These are phyloP conservation scores for Hibiscus trionum DNA, from an alignment of 345 rosid species.

Conservation along the genomic window DNA sequence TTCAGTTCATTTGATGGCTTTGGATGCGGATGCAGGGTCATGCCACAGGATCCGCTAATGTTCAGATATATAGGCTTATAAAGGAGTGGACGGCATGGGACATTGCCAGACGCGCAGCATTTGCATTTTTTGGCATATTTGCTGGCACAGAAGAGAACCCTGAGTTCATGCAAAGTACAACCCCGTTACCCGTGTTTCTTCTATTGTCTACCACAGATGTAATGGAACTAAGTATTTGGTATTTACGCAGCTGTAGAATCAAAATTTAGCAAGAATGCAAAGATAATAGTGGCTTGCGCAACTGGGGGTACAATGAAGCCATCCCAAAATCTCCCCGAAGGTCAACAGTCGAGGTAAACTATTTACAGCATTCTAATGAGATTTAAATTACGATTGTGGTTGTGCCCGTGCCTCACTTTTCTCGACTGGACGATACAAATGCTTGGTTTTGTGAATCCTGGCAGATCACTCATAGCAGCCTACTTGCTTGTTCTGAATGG, in stretches of 20 bases:
- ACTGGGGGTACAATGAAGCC: slow-evolving; percentile 62
- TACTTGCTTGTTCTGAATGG: slow-evolving; percentile 84
- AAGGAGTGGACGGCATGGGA: slow-evolving; percentile 99
- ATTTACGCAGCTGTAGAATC: slow-evolving; percentile 45
- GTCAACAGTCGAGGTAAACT: slow-evolving; percentile 3
- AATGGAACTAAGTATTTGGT: not conserved
- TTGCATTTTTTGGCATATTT: slow-evolving; percentile 91
- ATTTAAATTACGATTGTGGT: no score
- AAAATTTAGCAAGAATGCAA: slow-evolving; percentile 61
- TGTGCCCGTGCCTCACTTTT: no score
- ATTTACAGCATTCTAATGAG: not conserved
- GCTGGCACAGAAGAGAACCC: slow-evolving; percentile 97
- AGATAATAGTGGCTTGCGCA: slow-evolving; percentile 92
- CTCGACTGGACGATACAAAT: not conserved
- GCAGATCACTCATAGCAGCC: slow-evolving; percentile 96
- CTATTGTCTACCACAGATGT: not conserved
- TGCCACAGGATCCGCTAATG: slow-evolving; percentile 82
- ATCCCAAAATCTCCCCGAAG: slow-evolving; percentile 15
- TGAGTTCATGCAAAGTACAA: slow-evolving; percentile 60
- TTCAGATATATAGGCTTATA: slow-evolving; percentile 88
- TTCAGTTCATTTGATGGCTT: not conserved
- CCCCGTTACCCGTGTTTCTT: not conserved
- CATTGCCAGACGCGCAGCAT: slow-evolving; percentile 91
- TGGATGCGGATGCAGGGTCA: slow-evolving; percentile 42
- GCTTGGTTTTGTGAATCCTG: slow-evolving; percentile 12